Evolutionary conservation across 805 yeast genomes (phyloP), one percentile per base, ranked within the genome.

Genomic region (Debaryomyces maramus): DNA sequence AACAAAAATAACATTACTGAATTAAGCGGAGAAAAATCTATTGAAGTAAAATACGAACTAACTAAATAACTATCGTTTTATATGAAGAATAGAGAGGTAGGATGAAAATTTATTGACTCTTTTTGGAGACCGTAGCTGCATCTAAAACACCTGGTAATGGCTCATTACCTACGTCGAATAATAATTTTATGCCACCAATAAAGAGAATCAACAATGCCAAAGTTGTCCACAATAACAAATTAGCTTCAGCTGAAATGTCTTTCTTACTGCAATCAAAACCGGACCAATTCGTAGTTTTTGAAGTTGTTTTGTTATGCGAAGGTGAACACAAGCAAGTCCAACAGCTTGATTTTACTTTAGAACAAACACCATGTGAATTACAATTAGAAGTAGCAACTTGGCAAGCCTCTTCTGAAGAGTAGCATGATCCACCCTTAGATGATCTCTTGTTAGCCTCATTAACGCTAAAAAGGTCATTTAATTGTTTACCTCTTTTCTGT

Each of bases 101-200:
- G 28, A 16, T 10, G 22, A 27, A 11, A 21, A 7, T 21, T 18
- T 45, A 50, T 15, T 32, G 29, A 17, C 40, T 59, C 58, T 72
- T 70, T 43, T 74, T 69, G 29, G 67, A 55, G 32, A 62, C 56
- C 4, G 81, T 76, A 32, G 83, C 79, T 29, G 85, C 83, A 46
- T 73, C 76, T 50, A 83, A 73, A 21, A 82, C 80, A 17, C 88
- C 87, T 13, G 89, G 88, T 46, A 83, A 70, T 32, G 81, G 77
- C 47, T 80, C 83, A 49, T 61, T 60, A 14, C 87, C 89, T 44
- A 81, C 67, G 26, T 68, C 55, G 40, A 61, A 57, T 56, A 84
- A 61, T 42, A 84, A 70, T 50, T 73, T 71, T 44, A 82, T 59
- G 28, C 83, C 85, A 6, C 66, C 70, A 27, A 61, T 77, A 34